A percentile compares a stretch with the other conserved stretches of the same genome.
Evolutionary conservation across 1,284 basidiomycete genomes (phyloP).

Genomic region (Jaminaea rosea): DNA sequence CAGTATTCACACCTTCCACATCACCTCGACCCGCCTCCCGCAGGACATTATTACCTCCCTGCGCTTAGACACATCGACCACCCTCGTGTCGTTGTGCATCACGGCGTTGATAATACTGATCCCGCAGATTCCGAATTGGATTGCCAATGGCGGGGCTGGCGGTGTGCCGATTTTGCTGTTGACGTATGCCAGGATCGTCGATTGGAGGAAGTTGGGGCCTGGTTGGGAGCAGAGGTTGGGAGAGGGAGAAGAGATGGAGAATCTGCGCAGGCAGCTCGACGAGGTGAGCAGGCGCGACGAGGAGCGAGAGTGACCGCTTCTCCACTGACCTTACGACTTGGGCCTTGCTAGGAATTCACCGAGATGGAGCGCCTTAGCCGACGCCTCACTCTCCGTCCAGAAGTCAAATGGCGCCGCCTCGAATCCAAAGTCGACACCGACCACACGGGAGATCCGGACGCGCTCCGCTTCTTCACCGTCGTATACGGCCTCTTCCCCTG

Average conservation of each 20-base stretch:
- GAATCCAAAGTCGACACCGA: constrained; percentile 28
- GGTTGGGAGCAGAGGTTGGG: constrained; percentile 29
- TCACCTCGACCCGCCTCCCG: constrained; percentile 36
- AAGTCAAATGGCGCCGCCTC: constrained; percentile 27
- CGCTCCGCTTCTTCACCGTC: constrained; percentile 56
- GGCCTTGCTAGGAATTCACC: too few species aligned
- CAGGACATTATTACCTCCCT: constrained; percentile 25
- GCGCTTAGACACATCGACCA: constrained; percentile 34
- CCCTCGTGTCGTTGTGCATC: constrained; percentile 28
- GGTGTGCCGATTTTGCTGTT: constrained; percentile 32
- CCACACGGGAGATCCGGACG: constrained; percentile 28
- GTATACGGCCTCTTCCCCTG: constrained; percentile 81
- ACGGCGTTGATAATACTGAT: constrained; percentile 40
- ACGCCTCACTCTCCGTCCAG: constrained; percentile 22
- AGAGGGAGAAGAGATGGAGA: constrained; percentile 15
- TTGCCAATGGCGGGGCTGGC: constrained; percentile 33
- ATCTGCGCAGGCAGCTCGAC: constrained; percentile 22
- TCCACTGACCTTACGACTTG: too few species aligned
- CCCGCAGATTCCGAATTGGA: constrained; percentile 41
- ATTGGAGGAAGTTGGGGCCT: constrained; percentile 27
- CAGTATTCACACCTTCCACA: constrained; percentile 37
- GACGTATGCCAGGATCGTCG: constrained; percentile 39
- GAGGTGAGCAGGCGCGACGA: too few species aligned
- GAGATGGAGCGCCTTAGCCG: constrained; percentile 32
- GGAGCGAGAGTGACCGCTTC: too few species aligned